Evolutionary conservation across 164 flowering plant genomes (phyloP).

Genomic region (grape (Vitis vinifera)): DNA sequence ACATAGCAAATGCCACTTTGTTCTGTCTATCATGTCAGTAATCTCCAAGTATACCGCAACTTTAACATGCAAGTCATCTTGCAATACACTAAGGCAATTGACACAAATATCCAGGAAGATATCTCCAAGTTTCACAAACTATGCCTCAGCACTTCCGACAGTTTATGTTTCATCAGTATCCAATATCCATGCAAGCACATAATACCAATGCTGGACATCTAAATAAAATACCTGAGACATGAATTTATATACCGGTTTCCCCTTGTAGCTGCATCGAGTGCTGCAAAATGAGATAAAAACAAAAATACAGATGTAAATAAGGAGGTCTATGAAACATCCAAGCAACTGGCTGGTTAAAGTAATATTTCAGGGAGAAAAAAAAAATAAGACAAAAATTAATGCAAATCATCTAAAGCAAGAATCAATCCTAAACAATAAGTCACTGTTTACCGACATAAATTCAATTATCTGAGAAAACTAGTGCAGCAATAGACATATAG

Average conservation of each 20-base stretch:
- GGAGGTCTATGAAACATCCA: neutral
- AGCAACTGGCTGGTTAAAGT: neutral
- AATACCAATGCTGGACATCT: neutral
- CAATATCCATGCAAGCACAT: neutral
- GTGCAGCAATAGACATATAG: no score
- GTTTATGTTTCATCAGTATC: neutral
- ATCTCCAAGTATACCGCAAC: no score
- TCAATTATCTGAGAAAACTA: no score
- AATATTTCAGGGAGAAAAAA: neutral
- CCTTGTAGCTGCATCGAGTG: slow-evolving; percentile 91
- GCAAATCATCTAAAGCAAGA: neutral
- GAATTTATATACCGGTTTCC: slow-evolving; percentile 92
- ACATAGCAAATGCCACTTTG: neutral
- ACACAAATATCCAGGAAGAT: no score
- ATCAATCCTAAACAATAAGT: neutral
- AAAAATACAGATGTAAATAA: neutral
- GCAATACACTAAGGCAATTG: no score
- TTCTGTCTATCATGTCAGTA: no score
- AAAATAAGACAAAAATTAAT: neutral
- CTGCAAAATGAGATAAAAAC: slow-evolving; percentile 39
- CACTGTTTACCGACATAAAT: neutral
- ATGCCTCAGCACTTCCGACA: neutral
- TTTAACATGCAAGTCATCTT: no score
- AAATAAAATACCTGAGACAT: slow-evolving; percentile 68
- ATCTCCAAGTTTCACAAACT: neutral